Evolutionary conservation across 2,329 filamentous ascomycete genomes (phyloP).

Genomic region (Passalora sequoiae): DNA sequence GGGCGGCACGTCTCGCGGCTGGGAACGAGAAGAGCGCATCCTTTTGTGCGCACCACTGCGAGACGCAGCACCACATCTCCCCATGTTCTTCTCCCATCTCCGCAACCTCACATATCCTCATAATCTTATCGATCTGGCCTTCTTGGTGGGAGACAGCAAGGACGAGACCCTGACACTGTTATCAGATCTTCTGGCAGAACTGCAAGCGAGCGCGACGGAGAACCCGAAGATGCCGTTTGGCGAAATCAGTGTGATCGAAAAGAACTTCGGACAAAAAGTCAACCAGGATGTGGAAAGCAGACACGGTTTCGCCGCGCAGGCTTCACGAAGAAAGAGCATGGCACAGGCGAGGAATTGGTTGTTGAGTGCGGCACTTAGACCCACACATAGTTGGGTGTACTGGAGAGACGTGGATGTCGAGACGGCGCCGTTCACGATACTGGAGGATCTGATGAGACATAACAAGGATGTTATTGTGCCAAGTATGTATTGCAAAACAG

Average conservation of each 20-base stretch:
- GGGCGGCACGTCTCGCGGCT: slow-evolving; percentile 83
- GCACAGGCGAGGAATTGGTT: slow-evolving; percentile 97
- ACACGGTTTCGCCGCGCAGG: slow-evolving; percentile 95
- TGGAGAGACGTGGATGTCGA: slow-evolving; percentile 99
- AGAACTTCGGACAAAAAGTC: slow-evolving; percentile 97
- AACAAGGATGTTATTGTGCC: slow-evolving; percentile 99
- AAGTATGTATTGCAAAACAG: slow-evolving; percentile 60
- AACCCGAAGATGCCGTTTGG: slow-evolving; percentile 81
- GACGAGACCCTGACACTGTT: slow-evolving; percentile 78
- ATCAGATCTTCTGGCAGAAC: slow-evolving; percentile 65
- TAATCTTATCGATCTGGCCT: slow-evolving; percentile 90
- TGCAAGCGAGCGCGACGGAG: slow-evolving; percentile 63
- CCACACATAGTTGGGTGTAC: slow-evolving; percentile 98
- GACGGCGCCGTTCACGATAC: slow-evolving; percentile 90
- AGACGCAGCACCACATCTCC: slow-evolving; percentile 84
- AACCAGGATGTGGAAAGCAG: slow-evolving; percentile 96
- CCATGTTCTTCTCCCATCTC: slow-evolving; percentile 98
- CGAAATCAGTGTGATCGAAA: slow-evolving; percentile 96
- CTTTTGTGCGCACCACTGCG: slow-evolving; percentile 89
- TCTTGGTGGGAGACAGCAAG: slow-evolving; percentile 95
- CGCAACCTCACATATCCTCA: slow-evolving; percentile 96
- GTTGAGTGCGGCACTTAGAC: slow-evolving; percentile 82
- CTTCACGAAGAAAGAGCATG: slow-evolving; percentile 91
- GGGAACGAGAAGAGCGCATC: slow-evolving; percentile 94
- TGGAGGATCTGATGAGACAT: slow-evolving; percentile 97